phyloP scores from a whole-genome alignment of 2,329 filamentous ascomycete genomes.

The Monilinia fructigena region DNA sequence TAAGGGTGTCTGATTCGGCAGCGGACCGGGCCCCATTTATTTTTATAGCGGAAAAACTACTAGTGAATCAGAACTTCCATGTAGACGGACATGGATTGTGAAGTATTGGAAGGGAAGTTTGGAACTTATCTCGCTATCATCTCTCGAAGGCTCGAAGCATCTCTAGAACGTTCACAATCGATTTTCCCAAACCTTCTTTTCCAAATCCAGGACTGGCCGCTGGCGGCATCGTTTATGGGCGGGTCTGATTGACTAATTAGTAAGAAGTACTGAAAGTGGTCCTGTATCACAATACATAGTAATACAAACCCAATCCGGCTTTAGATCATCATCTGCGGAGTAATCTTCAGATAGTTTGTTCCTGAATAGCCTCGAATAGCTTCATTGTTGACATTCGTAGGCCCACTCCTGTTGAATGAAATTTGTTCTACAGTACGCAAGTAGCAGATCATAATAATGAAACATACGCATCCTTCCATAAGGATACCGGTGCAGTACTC shows the following conservation, averaged over 20 bases:
- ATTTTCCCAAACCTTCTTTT: constrained; percentile 12
- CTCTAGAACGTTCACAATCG: constrained; percentile 15
- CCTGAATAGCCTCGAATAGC: constrained; percentile 13
- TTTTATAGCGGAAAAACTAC: neutral
- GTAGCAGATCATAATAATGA: constrained; percentile 19
- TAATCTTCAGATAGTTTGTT: constrained; percentile 15
- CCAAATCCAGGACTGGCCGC: neutral
- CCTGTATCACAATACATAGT: neutral
- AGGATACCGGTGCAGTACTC: neutral
- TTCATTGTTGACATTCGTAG: constrained; percentile 13
- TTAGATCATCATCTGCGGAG: constrained; percentile 20
- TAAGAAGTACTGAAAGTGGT: constrained; percentile 20
- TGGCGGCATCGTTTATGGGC: neutral
- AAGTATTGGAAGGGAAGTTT: constrained; percentile 5
- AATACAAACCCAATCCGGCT: constrained; percentile 8
- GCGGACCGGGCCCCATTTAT: constrained; percentile 10
- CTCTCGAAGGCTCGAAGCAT: neutral
- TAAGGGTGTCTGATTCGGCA: constrained; percentile 13
- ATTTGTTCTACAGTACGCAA: neutral
- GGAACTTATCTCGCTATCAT: constrained; percentile 10
- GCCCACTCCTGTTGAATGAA: neutral
- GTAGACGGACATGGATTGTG: constrained; percentile 8
- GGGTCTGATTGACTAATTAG: constrained; percentile 17
- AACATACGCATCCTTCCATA: constrained; percentile 11
- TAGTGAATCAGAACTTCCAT: constrained; percentile 14